These are phyloP conservation scores for Entomortierella lignicola DNA, from an alignment of 192 early-diverging fungal species.

Conservation along the genomic window DNA sequence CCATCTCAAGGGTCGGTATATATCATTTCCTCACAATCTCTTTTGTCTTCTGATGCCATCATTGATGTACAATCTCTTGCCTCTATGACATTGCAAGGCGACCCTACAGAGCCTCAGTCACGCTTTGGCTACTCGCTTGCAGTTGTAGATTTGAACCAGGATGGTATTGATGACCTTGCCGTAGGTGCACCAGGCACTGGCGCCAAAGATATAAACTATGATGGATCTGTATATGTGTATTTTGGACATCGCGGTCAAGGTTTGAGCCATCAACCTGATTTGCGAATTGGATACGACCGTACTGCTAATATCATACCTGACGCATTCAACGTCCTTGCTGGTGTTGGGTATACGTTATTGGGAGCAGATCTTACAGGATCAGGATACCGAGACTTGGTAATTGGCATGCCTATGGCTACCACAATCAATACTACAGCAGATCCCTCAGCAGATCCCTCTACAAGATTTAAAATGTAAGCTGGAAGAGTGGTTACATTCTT, in stretches of 20 bases:
- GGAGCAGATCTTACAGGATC: conserved; percentile 14
- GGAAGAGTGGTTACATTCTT: conserved; percentile 5
- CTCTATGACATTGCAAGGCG: conserved; percentile 1
- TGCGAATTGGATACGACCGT: conserved; percentile 9
- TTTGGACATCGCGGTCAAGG: conserved; percentile 57
- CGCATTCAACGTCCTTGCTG: not conserved
- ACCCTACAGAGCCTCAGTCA: conserved; percentile 23
- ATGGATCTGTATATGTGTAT: conserved; percentile 70
- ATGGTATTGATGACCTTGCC: conserved; percentile 86
- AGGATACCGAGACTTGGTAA: conserved; percentile 10
- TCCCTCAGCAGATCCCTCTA: not conserved
- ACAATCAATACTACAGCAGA: not conserved
- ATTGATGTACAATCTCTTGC: conserved; percentile 56
- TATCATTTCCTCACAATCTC: conserved; percentile 31
- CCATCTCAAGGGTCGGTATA: conserved; percentile 66
- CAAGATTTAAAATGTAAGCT: not conserved
- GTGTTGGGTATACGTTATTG: conserved; percentile 6
- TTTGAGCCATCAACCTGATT: conserved; percentile 3
- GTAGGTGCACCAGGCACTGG: conserved; percentile 68
- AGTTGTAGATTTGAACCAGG: conserved; percentile 81
- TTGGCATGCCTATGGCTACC: conserved; percentile 21
- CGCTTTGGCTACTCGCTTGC: conserved; percentile 80
- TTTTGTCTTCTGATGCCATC: conserved; percentile 37
- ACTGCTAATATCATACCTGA: not conserved
- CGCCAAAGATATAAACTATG: conserved; percentile 22